phyloP scores from a whole-genome alignment of 805 yeast genomes.

The Nakazawaea ishiwadae region DNA sequence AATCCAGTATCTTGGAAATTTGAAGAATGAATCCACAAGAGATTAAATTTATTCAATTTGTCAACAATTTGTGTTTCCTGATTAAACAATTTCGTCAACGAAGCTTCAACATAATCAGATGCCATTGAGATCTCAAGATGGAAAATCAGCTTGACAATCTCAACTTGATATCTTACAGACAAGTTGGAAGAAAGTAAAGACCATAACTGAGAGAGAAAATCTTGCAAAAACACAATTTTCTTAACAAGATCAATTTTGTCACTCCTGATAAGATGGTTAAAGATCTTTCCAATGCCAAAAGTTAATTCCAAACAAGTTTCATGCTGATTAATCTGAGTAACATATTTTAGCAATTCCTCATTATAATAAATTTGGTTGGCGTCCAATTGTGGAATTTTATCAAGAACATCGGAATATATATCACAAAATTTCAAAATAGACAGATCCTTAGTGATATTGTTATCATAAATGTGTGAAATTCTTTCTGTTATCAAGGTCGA shows the following conservation, averaged over 20 bases:
- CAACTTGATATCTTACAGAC: conserved; percentile 59
- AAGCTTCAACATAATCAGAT: conserved; percentile 64
- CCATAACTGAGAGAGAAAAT: conserved; percentile 49
- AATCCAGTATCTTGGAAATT: conserved; percentile 36
- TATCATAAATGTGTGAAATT: conserved; percentile 12
- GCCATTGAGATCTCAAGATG: conserved; percentile 51
- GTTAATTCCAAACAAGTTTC: conserved; percentile 22
- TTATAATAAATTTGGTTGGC: conserved; percentile 1
- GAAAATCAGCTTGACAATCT: conserved; percentile 63
- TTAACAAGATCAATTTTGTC: conserved; percentile 20
- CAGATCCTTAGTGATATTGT: conserved; percentile 13
- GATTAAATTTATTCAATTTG: conserved; percentile 51
- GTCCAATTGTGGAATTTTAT: conserved; percentile 39
- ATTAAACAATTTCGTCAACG: conserved; percentile 53
- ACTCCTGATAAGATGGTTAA: conserved; percentile 29
- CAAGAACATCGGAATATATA: conserved; percentile 31
- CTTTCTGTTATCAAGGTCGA: conserved; percentile 22
- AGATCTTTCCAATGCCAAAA: conserved; percentile 39
- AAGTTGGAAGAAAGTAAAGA: conserved; percentile 32
- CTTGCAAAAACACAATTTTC: conserved; percentile 33
- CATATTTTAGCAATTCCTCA: not conserved
- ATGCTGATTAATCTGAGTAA: conserved; percentile 1
- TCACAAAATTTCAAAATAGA: conserved; percentile 29
- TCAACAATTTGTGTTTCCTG: conserved; percentile 30
- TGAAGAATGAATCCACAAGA: conserved; percentile 70